These are phyloP conservation scores for Fusarium bulbicola DNA, from an alignment of 2,329 filamentous ascomycete genomes.

Conservation along the genomic window DNA sequence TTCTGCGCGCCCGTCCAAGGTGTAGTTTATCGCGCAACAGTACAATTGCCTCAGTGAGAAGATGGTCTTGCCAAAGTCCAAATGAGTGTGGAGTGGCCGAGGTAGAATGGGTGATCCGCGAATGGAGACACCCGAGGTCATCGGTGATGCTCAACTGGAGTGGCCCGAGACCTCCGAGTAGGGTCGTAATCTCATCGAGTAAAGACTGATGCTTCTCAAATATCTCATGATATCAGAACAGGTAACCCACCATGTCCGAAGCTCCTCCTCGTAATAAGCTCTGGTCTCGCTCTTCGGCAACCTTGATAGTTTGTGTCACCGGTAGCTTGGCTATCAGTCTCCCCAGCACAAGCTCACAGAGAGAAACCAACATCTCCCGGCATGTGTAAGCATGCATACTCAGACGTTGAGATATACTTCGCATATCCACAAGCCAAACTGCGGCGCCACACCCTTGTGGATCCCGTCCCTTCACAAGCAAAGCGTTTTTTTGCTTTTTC, in stretches of 20 bases:
- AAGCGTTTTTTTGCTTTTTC: conserved; percentile 13
- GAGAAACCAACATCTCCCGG: conserved; percentile 9
- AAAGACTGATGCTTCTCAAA: conserved; percentile 1
- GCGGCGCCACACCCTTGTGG: conserved; percentile 39
- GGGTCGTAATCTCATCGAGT: background rate
- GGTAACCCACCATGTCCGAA: conserved; percentile 4
- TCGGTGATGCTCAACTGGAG: conserved; percentile 6
- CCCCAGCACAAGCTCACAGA: background rate
- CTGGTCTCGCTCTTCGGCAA: background rate
- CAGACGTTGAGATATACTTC: conserved; percentile 22
- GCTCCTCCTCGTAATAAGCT: background rate
- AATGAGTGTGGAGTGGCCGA: background rate
- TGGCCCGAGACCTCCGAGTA: conserved; percentile 10
- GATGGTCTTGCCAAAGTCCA: background rate
- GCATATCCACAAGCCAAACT: conserved; percentile 29
- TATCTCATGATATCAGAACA: conserved; percentile 23
- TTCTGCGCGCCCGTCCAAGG: background rate
- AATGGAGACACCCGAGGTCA: conserved; percentile 5
- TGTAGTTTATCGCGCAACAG: background rate
- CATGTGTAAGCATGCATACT: conserved; percentile 22
- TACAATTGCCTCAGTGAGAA: background rate
- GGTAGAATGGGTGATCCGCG: background rate
- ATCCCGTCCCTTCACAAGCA: conserved; percentile 22
- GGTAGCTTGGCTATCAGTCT: background rate
- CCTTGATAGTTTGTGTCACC: background rate